Conservation (phyloP, 176 grass and related monocot genomes). For the Triticum dicoccoides region DNA sequence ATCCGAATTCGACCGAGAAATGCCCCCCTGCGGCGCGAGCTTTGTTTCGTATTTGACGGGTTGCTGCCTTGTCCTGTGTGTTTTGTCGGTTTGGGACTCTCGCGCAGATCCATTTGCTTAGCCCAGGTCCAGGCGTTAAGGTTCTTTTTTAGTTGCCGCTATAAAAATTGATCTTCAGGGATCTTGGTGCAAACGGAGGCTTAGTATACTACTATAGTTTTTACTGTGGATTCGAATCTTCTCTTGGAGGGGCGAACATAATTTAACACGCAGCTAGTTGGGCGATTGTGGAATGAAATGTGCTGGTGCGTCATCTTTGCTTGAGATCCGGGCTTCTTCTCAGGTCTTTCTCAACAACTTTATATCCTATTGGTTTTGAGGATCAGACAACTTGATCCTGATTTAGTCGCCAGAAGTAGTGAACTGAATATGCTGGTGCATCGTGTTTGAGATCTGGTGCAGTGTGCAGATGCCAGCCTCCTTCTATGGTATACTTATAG, state of each 20-base stretch:
- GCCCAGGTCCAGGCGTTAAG: neutral
- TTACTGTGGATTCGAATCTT: neutral
- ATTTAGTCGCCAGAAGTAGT: neutral
- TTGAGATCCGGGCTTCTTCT: neutral
- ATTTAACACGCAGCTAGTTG: neutral
- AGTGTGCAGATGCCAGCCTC: neutral
- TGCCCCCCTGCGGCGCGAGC: neutral
- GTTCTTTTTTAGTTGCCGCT: neutral
- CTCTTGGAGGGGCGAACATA: neutral
- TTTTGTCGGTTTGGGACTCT: slow-evolving; percentile 14
- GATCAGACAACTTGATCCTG: neutral
- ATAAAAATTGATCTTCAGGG: neutral
- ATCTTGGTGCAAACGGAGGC: neutral
- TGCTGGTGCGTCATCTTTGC: neutral
- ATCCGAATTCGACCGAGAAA: slow-evolving; percentile 14
- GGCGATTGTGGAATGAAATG: neutral
- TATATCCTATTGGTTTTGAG: neutral
- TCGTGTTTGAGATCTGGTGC: neutral
- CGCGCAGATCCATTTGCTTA: neutral
- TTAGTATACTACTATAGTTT: neutral
- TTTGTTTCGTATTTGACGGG: neutral
- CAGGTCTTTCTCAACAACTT: neutral
- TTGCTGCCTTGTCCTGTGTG: neutral
- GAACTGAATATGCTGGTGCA: neutral
- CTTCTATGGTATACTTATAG: neutral